Percentiles rank a stretch among this genome's conserved stretches.
phyloP scores from a whole-genome alignment of 2,329 filamentous ascomycete genomes.

The Penicillium corylophilum region DNA sequence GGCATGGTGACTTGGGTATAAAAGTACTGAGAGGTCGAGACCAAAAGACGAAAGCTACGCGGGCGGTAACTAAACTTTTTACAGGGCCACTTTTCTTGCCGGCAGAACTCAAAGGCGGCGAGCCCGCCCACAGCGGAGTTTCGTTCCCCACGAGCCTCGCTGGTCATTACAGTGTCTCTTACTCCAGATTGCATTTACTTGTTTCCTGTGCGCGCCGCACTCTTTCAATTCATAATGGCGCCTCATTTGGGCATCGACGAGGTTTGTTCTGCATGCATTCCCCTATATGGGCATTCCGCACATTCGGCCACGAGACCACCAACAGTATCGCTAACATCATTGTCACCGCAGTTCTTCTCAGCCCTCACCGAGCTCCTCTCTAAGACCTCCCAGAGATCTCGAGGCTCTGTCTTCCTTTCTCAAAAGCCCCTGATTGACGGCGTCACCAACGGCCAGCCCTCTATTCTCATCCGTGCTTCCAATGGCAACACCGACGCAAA shows the following conservation, averaged over 20 bases:
- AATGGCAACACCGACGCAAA: conserved; percentile 66
- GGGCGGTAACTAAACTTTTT: conserved; percentile 27
- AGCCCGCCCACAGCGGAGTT: conserved; percentile 23
- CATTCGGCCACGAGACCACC: conserved; percentile 12
- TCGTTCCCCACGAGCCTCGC: conserved; percentile 18
- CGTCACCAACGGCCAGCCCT: conserved; percentile 65
- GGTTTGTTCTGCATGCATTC: conserved; percentile 26
- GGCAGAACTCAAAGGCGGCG: conserved; percentile 19
- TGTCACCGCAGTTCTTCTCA: conserved; percentile 41
- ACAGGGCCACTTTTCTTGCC: conserved; percentile 17
- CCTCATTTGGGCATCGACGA: conserved; percentile 43
- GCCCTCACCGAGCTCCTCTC: conserved; percentile 41
- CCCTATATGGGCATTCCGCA: background rate
- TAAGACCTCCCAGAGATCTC: conserved; percentile 39
- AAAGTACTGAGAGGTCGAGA: background rate
- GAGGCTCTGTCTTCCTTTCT: conserved; percentile 46
- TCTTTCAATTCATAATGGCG: conserved; percentile 27
- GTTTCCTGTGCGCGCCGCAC: conserved; percentile 1
- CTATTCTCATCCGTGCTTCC: conserved; percentile 78
- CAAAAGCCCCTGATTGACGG: conserved; percentile 40
- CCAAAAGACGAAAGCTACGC: background rate
- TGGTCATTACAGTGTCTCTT: conserved; percentile 13
- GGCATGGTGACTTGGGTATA: conserved; percentile 28
- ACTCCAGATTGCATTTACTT: conserved; percentile 6
- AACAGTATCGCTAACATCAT: conserved; percentile 17